Base-by-base conservation (phyloP, 257 asterid genomes). In the Linaria vulgaris region DNA sequence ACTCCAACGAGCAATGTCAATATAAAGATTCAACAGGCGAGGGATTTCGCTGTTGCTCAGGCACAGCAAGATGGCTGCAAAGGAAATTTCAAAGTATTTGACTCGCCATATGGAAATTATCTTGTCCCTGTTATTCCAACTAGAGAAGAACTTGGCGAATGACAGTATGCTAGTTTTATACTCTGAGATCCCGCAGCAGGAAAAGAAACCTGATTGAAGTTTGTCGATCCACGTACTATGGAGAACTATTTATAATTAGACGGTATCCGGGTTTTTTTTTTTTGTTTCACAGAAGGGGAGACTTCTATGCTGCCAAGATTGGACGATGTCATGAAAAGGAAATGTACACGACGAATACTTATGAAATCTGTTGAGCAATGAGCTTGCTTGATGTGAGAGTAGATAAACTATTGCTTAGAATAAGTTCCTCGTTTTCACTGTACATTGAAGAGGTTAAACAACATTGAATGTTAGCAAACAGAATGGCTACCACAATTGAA, bases 81-180 rank as follows among this genome's bases (percentile, higher is more conserved):
- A 1, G 84, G 82, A 17, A 84, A 87, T 73, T 89, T 74, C 21
- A 84, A 73, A 67, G 61, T 84, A 31, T 82, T 89, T 5, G 89
- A 89, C 64, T 89, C 95, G 9, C 78, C 79, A 6, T 84, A 50
- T 73, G 95, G 91, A 58, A 89, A 89, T 75, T 84, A 72, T 77
- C 91, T 89, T 8, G 88, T 89, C 56, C 95, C 95, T 0, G 94
- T 86, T 13, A 74, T 83, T 72, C 97, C 94, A 64, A 82, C 95
- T 56, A 86, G 81, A 34, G 77, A 83, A 24, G 91, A 89, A 19
- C 84, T 86, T 30, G 80, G 79, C 15, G 74, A 68, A 59, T 84
- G 78, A 72, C 37, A 25, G 61, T 22, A 22, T 37, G 52, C 60
- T 37, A 25, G 23, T 62, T 44, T 52, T 23, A 24, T 70, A 39